Conservation (phyloP, 331 rosid species). For the Pyracantha coccinea region DNA sequence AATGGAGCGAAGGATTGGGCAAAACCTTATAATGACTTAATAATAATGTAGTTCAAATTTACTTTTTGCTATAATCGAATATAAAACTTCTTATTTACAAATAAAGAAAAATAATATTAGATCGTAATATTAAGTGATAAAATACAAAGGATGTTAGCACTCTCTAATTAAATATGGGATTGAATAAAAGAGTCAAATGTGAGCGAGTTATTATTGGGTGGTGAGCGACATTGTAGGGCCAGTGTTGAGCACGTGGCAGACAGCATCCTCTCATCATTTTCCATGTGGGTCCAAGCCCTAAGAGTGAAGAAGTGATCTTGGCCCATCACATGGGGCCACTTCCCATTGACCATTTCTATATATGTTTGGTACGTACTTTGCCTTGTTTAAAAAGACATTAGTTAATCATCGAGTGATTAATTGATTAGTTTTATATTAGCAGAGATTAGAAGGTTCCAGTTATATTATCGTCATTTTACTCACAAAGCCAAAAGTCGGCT, state of each 20-base stretch:
- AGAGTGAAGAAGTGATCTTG: conserved; percentile 12
- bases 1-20: accelerated
- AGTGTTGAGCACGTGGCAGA: conserved; percentile 92
- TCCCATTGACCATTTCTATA: background rate
- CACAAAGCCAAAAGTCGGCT: background rate
- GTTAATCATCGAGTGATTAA: background rate
- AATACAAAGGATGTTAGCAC: too few relatives aligned
- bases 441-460: background rate
- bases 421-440: background rate
- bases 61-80: accelerated
- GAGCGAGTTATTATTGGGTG: background rate
- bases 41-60: too few relatives aligned
- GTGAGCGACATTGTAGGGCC: conserved; percentile 67
- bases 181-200: background rate
- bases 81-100: too few relatives aligned
- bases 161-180: background rate
- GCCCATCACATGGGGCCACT: conserved; percentile 59
- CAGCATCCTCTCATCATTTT: conserved; percentile 39
- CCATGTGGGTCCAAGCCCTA: conserved; percentile 47
- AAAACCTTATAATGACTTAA: accelerated
- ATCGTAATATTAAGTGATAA: too few relatives aligned
- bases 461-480: background rate
- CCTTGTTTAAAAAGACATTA: background rate
- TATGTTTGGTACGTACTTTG: background rate
- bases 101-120: accelerated